These are phyloP conservation scores for Dendrobium huoshanense DNA, from an alignment of 106 monocot species.

Conservation along the genomic window DNA sequence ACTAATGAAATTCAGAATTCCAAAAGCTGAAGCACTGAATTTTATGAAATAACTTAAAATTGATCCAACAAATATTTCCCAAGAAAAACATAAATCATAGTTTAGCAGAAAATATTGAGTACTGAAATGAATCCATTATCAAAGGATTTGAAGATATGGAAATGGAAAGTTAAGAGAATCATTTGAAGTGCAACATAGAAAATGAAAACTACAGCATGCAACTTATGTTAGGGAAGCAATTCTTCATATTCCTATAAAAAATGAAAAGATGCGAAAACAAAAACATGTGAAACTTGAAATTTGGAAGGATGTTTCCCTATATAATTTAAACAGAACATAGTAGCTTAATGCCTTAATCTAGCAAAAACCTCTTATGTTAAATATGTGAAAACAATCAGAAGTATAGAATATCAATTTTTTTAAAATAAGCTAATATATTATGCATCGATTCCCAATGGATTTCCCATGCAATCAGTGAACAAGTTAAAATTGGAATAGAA, in stretches of 20 bases:
- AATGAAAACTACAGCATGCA: neutral
- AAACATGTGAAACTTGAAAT: neutral
- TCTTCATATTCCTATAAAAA: neutral
- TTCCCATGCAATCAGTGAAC: neutral
- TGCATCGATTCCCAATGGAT: neutral
- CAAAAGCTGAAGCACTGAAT: constrained; percentile 80
- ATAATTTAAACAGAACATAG: neutral
- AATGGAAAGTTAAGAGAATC: neutral
- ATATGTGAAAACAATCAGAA: neutral
- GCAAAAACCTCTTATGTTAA: neutral
- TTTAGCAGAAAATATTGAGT: neutral
- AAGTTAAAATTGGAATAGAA: neutral
- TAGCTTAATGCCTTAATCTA: neutral
- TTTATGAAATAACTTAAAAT: constrained; percentile 1
- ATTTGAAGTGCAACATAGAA: neutral
- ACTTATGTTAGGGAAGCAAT: neutral
- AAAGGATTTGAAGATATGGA: neutral
- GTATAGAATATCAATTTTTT: neutral
- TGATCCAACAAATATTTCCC: neutral
- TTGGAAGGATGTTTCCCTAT: neutral
- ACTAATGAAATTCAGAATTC: constrained; percentile 72
- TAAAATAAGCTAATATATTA: neutral
- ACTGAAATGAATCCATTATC: neutral
- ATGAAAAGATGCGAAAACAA: neutral
- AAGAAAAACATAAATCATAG: constrained; percentile 5